phyloP scores from a whole-genome alignment of 768 basidiomycete genomes.

The Termitomyces sp. region DNA sequence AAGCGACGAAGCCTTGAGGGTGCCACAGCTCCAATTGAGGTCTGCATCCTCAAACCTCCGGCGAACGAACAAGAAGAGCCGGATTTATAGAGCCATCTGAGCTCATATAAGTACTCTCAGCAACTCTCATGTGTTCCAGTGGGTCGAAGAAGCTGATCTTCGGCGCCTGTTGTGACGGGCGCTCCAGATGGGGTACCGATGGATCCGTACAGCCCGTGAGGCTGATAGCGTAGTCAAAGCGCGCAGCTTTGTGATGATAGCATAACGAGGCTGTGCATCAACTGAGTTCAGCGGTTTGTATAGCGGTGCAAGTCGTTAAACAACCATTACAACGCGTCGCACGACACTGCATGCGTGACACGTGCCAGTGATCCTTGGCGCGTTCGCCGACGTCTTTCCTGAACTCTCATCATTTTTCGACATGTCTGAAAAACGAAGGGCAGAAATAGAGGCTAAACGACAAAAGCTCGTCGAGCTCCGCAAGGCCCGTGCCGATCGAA shows the following conservation, averaged over 20 bases:
- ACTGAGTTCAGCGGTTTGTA: neutral
- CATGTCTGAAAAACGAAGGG: constrained; percentile 67
- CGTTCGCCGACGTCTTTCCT: neutral
- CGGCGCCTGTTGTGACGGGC: neutral
- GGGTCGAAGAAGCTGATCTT: neutral
- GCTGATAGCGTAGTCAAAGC: neutral
- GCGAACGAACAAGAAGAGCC: neutral
- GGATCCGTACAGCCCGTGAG: neutral
- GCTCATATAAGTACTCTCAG: neutral
- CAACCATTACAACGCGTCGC: neutral
- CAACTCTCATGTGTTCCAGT: neutral
- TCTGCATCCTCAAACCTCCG: neutral
- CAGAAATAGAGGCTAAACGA: constrained; percentile 90
- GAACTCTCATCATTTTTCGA: neutral
- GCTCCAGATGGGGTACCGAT: neutral
- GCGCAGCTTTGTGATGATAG: neutral
- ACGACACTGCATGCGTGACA: neutral
- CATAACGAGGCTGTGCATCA: neutral
- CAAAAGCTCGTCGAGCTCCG: constrained; percentile 84
- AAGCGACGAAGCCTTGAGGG: neutral
- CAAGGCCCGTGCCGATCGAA: constrained; percentile 70
- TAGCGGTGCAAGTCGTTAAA: neutral
- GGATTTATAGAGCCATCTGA: neutral
- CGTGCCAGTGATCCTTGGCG: constrained; percentile 10
- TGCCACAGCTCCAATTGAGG: neutral